Evolutionary conservation across 306 rosid genomes (phyloP).

Genomic region (Prosopis cineraria): DNA sequence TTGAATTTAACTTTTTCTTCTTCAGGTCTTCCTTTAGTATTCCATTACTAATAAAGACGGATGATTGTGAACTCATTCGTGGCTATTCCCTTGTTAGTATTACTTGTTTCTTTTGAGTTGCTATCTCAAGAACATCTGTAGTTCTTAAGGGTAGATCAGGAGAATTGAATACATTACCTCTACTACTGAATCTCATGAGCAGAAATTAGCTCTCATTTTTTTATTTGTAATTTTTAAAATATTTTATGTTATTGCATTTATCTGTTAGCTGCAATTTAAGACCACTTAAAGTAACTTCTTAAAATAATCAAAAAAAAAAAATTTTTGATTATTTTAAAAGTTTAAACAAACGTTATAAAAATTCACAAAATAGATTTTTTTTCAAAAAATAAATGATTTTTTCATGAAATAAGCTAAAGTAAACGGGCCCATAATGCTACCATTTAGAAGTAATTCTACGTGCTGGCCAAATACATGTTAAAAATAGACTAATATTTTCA

Average conservation of each 20-base stretch:
- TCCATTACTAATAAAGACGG: background rate
- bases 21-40: background rate
- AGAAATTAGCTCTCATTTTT: background rate
- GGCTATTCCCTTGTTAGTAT: background rate
- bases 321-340: no score
- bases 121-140: background rate
- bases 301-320: no score
- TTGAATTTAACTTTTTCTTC: background rate
- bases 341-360: no score
- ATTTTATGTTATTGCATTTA: conserved; percentile 2
- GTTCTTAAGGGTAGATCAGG: background rate
- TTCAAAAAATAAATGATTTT: no score
- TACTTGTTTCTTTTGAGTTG: background rate
- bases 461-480: background rate
- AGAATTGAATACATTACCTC: background rate
- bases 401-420: no score
- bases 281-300: no score
- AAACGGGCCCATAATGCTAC: no score
- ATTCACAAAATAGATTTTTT: no score
- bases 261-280: background rate
- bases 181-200: background rate
- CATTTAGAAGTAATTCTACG: background rate
- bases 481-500: background rate
- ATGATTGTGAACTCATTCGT: background rate
- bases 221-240: background rate